Evolutionary conservation across 352 stramenopile genomes (phyloP), one percentile per base, ranked within the genome.

Genomic region (Pythium scleroteichum): DNA sequence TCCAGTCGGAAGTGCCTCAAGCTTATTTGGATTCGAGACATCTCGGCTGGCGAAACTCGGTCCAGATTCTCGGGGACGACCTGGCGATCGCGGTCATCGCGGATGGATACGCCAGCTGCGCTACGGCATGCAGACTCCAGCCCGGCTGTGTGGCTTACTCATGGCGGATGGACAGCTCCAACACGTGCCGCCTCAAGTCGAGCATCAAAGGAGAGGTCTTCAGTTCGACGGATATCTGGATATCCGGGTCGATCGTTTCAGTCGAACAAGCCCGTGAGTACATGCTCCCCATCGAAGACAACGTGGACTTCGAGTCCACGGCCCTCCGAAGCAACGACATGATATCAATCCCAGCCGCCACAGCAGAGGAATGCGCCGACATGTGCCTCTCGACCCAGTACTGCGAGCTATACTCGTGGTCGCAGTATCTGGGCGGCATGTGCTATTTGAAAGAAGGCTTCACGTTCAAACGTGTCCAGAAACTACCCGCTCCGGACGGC

Each of bases 121-220:
- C 26, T 19, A 44, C 46, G 19, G 32, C 27, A 2, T 68, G 61
- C 29, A 47, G 53, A 5, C 47, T 33, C 6, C 40, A 53, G 29
- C 20, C 20, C 13, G 49, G 14, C 16, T 68, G 61, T 33, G 44
- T 51, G 40, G 61, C 12, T 4, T 68, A 59, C 40, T 17, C 7
- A 4, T 45, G 16, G 5, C 4, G 39, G 2, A 62, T 26, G 45
- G 13, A 17, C 19, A 35, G 33, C 22, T 19, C 26, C 14, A 46
- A 6, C 19, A 22, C 27, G 35, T 68, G 60, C 33, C 42, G 47
- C 16, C 51, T 68, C 50, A 68, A 68, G 46, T 40, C 52, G 33
- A 61, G 24, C 24, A 17, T 61, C 26, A 47, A 17, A 14, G 51
- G 59, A 23, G 59, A 66, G 35, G 17, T n/a, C 1, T 7, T 4